Percentiles rank a stretch among this genome's conserved stretches.
Conservation (phyloP, 352 stramenopile genomes). For the Phytophthora fragariaefolia region DNA sequence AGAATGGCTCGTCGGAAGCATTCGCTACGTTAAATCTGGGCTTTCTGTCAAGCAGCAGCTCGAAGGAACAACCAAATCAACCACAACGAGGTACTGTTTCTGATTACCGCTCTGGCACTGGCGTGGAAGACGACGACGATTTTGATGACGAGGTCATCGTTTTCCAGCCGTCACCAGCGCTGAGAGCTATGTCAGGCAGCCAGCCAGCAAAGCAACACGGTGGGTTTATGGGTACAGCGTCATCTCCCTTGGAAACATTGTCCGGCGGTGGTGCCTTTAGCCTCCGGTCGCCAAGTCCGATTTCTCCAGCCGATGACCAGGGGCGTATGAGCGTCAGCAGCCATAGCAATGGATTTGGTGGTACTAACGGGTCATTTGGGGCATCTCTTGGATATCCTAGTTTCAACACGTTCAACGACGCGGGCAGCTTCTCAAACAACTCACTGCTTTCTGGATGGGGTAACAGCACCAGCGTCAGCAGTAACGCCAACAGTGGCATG, state of each 20-base stretch:
- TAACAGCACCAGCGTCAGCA: constrained; percentile 31
- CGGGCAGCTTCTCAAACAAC: constrained; percentile 48
- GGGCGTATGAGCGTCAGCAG: constrained; percentile 16
- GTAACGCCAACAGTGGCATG: constrained; percentile 19
- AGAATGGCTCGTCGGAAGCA: constrained; percentile 21
- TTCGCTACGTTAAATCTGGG: constrained; percentile 42
- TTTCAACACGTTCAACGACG: constrained; percentile 70
- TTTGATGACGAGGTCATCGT: constrained; percentile 90
- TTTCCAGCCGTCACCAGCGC: constrained; percentile 66
- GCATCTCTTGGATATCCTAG: constrained; percentile 63
- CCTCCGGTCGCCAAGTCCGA: constrained; percentile 36
- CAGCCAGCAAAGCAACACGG: constrained; percentile 31
- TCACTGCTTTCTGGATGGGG: constrained; percentile 61
- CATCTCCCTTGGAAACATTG: constrained; percentile 36
- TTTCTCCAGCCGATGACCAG: constrained; percentile 31
- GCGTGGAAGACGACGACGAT: constrained; percentile 67
- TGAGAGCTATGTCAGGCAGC: constrained; percentile 35
- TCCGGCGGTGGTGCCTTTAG: constrained; percentile 37
- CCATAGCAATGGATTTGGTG: constrained; percentile 43
- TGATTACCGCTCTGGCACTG: constrained; percentile 6
- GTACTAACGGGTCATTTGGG: constrained; percentile 44
- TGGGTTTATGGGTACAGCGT: constrained; percentile 9
- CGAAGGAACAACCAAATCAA: constrained; percentile 17
- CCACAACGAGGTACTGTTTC: constrained; percentile 15
- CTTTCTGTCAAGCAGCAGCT: constrained; percentile 31